Base-by-base conservation (phyloP, 768 basidiomycete genomes). In the Cytidiella melzeri region DNA sequence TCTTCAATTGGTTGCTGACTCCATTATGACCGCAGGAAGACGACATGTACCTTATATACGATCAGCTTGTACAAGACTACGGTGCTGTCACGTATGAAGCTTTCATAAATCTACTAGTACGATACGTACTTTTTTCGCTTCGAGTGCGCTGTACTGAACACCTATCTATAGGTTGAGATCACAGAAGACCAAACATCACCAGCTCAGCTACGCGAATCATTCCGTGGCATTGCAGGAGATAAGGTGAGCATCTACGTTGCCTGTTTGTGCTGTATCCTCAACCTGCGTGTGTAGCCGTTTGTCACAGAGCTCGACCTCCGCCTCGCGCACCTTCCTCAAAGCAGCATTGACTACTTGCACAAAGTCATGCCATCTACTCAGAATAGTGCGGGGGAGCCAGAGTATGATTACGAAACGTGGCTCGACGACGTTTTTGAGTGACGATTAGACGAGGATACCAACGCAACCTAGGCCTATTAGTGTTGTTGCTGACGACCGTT, bases 101-200 rank as follows among this genome's bases (percentile, higher is more conserved):
- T 1, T 97, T 95, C 63, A 89, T 96, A 58, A 90, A 93, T 53
- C 81, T 97, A 54, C 69, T 99, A 69, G 94, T 94, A 62, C 40
- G 75, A 38, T 43, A 15, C 26, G 20, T 50, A 20, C 45, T 45
- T 34, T 11, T 13, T 43, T 15, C 24, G 1, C 20, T 26, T 21
- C 11, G n/a, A 18, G 23, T 12, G 12, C n/a, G 19, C 18, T n/a
- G n/a, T n/a, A n/a, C n/a, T 42, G 10, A 2, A 23, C 19, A 37
- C 24, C 34, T 11, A 21, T 43, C 19, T 25, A 25, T 56, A 97
- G 94, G 91, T 95, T 46, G 92, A 92, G 23, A 93, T 96, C 53
- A 93, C 82, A 24, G 94, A 98, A 69, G 96, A 99, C 62, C 91
- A 96, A 49, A 92, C 91, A 3, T 87, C 93, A 3, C 79, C 87